Evolutionary conservation across 2,329 filamentous ascomycete species (phyloP), one percentile per base, ranked within the genome.

Genomic region (Colletotrichum sp.): DNA sequence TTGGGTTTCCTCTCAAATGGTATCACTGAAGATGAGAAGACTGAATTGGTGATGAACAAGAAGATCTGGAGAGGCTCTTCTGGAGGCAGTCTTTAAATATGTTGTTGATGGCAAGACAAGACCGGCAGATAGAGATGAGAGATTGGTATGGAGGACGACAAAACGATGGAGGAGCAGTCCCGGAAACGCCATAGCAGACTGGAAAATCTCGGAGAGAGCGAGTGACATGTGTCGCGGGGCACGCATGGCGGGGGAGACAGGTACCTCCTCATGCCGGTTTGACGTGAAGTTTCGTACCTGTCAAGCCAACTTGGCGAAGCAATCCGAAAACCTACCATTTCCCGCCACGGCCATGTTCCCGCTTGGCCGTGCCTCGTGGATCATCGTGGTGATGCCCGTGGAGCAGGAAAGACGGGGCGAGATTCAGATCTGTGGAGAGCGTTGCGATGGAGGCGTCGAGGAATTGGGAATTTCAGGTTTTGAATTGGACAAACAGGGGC

Each of bases 391-490:
- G 63, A 76, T 55, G 21, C 12, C 49, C 62, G 65, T 69, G 74
- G 74, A 76, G 70, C 44, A 69, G 36, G 39, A 75, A 69, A 76
- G 73, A 76, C 70, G 73, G 73, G 73, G 73, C 73, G 26, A 64
- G 64, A 72, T 59, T 68, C 73, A 73, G 64, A 73, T 76, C 73
- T 76, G 73, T 73, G 73, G 73, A 76, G 70, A 67, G 72, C n/a
- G 32, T 36, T 69, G 69, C 28, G 70, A 76, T 67, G 64, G 26
- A 70, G 67, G 67, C 67, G 26, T 62, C 26, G 57, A 60, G 49
- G 34, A 59, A 32, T 39, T 73, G 74, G 70, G 49, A 62, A 76
- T 69, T 76, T 59, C 74, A 74, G 64, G 74, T 73, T 74, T 76
- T 69, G 44, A 49, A 44, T 7, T 7, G 24, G n/a, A 5, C 24